A percentile compares a stretch with the other conserved stretches of the same genome.
These are phyloP conservation scores for Incumbomyces delicatus DNA, from an alignment of 2,329 filamentous ascomycete species.

Conservation along the genomic window DNA sequence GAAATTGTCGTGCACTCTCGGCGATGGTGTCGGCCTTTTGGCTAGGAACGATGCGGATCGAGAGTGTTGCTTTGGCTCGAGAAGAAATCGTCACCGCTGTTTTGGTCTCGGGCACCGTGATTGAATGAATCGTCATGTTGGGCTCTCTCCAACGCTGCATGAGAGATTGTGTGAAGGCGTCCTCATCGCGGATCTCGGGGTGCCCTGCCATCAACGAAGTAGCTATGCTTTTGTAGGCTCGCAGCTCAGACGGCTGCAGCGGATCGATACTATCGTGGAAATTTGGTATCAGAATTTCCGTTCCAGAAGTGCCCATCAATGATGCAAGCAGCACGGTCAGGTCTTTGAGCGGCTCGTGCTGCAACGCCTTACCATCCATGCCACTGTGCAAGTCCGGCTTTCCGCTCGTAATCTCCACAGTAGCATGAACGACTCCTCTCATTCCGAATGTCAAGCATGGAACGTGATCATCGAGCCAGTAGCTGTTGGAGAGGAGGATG, in stretches of 20 bases:
- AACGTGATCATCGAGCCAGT: slow-evolving; percentile 94
- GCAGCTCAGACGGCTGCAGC: slow-evolving; percentile 64
- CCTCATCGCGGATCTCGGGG: slow-evolving; percentile 52
- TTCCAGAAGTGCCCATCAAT: slow-evolving; percentile 68
- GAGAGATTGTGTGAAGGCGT: slow-evolving; percentile 68
- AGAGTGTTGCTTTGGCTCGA: slow-evolving; percentile 78
- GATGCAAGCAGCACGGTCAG: slow-evolving; percentile 72
- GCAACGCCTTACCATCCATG: slow-evolving; percentile 86
- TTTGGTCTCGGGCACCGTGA: slow-evolving; percentile 79
- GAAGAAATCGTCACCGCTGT: slow-evolving; percentile 88
- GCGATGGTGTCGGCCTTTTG: slow-evolving; percentile 78
- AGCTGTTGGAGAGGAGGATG: slow-evolving; percentile 91
- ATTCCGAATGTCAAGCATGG: slow-evolving; percentile 93
- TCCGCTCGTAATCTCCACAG: slow-evolving; percentile 73
- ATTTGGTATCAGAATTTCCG: slow-evolving; percentile 66
- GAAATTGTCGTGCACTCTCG: slow-evolving; percentile 54
- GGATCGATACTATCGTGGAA: slow-evolving; percentile 81
- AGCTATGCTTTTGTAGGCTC: slow-evolving; percentile 75
- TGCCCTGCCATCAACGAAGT: slow-evolving; percentile 64
- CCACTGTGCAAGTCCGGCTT: slow-evolving; percentile 88
- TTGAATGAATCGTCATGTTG: slow-evolving; percentile 84
- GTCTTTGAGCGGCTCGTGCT: slow-evolving; percentile 82
- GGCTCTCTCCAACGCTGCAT: slow-evolving; percentile 95
- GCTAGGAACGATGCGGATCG: slow-evolving; percentile 83
- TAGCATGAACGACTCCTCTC: slow-evolving; percentile 86